phyloP scores from a whole-genome alignment of 805 yeast species.

The Phaffomyces antillensis region DNA sequence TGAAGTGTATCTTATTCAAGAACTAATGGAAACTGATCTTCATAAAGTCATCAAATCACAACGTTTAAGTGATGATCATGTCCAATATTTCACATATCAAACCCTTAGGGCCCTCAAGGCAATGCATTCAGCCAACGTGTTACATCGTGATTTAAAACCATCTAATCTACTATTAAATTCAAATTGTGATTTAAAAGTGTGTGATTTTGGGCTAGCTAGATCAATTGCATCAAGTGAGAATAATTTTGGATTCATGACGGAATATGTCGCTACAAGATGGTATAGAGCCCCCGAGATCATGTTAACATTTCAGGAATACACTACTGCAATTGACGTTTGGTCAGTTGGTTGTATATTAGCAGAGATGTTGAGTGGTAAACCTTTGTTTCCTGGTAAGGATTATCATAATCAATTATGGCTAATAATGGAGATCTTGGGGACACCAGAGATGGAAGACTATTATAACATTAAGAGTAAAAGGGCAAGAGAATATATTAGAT shows the following conservation, averaged over 20 bases:
- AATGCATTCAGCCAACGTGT: conserved; percentile 64
- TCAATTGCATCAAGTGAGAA: conserved; percentile 42
- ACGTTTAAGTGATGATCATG: conserved; percentile 55
- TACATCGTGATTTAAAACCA: conserved; percentile 75
- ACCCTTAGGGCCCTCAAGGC: conserved; percentile 62
- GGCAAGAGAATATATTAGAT: conserved; percentile 70
- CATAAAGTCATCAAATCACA: conserved; percentile 55
- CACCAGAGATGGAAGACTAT: conserved; percentile 69
- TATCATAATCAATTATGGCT: conserved; percentile 61
- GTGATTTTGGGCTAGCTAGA: conserved; percentile 75
- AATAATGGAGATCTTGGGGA: conserved; percentile 63
- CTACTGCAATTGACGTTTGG: conserved; percentile 77
- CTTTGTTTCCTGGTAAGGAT: conserved; percentile 71
- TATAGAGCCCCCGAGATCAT: conserved; percentile 80
- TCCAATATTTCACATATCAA: conserved; percentile 65
- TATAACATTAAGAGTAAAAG: conserved; percentile 65
- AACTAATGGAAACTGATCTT: conserved; percentile 70
- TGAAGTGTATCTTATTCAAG: conserved; percentile 72
- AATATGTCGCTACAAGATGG: conserved; percentile 83
- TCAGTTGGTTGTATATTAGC: conserved; percentile 74
- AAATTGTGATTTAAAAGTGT: conserved; percentile 67
- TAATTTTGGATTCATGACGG: conserved; percentile 54
- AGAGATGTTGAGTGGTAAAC: conserved; percentile 51
- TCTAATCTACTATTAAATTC: conserved; percentile 60
- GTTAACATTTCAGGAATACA: conserved; percentile 64